Base-by-base conservation (phyloP, 257 asterid genomes). In the Gentiana macrophylla region DNA sequence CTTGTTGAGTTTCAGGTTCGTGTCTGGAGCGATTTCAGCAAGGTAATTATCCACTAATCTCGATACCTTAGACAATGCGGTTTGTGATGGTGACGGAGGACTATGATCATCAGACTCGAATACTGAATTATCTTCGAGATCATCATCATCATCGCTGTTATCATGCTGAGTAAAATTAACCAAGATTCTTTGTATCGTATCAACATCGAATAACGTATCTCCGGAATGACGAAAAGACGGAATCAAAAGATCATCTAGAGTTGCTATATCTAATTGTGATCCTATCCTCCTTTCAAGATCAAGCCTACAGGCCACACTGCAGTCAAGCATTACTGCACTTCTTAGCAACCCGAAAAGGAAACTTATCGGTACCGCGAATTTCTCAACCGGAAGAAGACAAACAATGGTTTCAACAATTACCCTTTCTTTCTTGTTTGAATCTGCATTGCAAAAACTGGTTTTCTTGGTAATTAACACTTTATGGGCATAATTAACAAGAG, bases 21-120 rank as follows among this genome's bases (percentile, higher is more conserved):
- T 77, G 54, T 91, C 98, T 0, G 96, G 95, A 35, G 98, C 98
- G 57, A 91, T 84, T 77, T 91, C 98, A 46, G 95, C 82, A 41
- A 91, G 72, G 66, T 79, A 91, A 72, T 74, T 80, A 62, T 91
- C 98, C 60, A 91, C 84, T 3, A 91, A 67, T 66, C 83, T 91
- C 8, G 96, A 80, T 32, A 90, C 98, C 76, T 82, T 90, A 57
- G 74, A 75, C 60, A 90, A 37, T 3, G 96, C 86, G 6, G 81
- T 74, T 66, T 90, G 98, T 8, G 96, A 82, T 1, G 96, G 95
- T 41, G 46, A 41, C 69, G 86, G 56, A 53, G 84, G 24, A 24
- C 24, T 24, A 24, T 24, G 86, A 66, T 83, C 77, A 50, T 76
- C 84, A 3, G 86, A 72, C 62, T 81, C 98, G 53, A 86, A 89